Percentiles rank a stretch among this genome's conserved stretches.
Evolutionary conservation across 768 basidiomycete species (phyloP).

Genomic region (Pulveroboletus sp.): DNA sequence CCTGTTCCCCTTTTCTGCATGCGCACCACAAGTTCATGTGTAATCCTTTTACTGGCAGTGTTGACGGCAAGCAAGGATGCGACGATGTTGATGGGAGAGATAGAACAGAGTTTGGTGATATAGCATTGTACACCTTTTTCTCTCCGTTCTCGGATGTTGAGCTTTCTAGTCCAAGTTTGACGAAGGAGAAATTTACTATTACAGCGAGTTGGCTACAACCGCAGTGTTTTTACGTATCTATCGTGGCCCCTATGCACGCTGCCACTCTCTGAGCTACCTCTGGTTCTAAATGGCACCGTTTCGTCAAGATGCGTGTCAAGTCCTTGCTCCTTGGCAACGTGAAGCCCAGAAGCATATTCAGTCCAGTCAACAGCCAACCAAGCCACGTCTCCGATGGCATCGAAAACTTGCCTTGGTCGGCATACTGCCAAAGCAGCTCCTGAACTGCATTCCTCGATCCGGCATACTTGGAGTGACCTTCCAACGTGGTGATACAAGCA

Average conservation of each 20-base stretch:
- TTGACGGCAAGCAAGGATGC: slow-evolving; percentile 90
- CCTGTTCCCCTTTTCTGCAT: neutral
- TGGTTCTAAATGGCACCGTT: slow-evolving; percentile 20
- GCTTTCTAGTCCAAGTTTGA: neutral
- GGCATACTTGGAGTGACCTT: slow-evolving; percentile 18
- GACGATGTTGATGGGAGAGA: slow-evolving; percentile 88
- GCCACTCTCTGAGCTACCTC: slow-evolving; percentile 24
- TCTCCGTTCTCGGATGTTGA: neutral
- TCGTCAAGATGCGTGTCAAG: slow-evolving; percentile 19
- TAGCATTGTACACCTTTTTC: slow-evolving; percentile 24
- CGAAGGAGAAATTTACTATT: neutral
- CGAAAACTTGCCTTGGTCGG: slow-evolving; percentile 22
- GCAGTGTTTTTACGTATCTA: slow-evolving; percentile 3
- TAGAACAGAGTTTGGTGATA: slow-evolving; percentile 58
- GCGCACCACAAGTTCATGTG: slow-evolving; percentile 2
- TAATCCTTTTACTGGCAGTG: slow-evolving; percentile 43
- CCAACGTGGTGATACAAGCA: slow-evolving; percentile 28
- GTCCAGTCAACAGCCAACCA: slow-evolving; percentile 13
- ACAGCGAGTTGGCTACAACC: neutral
- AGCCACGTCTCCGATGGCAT: slow-evolving; percentile 24
- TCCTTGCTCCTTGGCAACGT: slow-evolving; percentile 19
- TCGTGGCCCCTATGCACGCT: slow-evolving; percentile 16
- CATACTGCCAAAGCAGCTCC: slow-evolving; percentile 18
- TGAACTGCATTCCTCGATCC: slow-evolving; percentile 18
- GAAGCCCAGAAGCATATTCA: slow-evolving; percentile 15